These are phyloP conservation scores for Trichosporon inkin DNA, from an alignment of 1,284 basidiomycete species.

Conservation along the genomic window DNA sequence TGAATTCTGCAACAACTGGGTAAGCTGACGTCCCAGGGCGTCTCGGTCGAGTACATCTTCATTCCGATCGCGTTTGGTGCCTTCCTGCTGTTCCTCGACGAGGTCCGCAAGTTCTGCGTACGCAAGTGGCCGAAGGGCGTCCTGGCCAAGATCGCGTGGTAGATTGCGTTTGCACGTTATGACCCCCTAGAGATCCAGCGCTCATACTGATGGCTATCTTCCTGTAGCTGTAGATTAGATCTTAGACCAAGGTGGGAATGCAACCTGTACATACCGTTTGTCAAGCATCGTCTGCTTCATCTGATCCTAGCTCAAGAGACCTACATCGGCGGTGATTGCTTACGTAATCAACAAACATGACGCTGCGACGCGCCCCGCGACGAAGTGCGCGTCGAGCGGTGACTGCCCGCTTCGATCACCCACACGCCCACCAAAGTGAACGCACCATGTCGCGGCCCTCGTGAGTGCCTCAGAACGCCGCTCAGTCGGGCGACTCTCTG, in stretches of 20 bases:
- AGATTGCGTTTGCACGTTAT: conserved; percentile 2
- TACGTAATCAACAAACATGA: neutral
- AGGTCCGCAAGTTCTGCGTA: conserved; percentile 50
- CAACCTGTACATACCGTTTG: no score
- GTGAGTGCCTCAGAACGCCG: neutral
- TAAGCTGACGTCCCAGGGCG: conserved; percentile 32
- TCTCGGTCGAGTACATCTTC: conserved; percentile 56
- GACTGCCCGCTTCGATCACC: neutral
- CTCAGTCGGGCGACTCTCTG: no score
- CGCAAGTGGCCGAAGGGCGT: conserved; percentile 46
- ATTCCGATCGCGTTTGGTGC: conserved; percentile 52
- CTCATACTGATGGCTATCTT: no score
- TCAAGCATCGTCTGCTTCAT: no score
- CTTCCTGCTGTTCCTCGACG: conserved; percentile 48
- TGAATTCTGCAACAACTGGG: conserved; percentile 10
- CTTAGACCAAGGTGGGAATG: no score
- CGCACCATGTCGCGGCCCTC: neutral
- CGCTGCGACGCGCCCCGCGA: neutral
- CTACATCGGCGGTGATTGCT: neutral
- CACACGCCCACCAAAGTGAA: neutral
- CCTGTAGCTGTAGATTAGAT: no score
- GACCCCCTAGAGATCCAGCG: no score
- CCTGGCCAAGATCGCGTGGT: conserved; percentile 52
- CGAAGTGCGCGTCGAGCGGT: neutral
- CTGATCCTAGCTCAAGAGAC: no score